Percentiles rank a stretch among this genome's conserved stretches.
phyloP scores from a whole-genome alignment of 2,329 filamentous ascomycete genomes.

The Diplodia scrobiculata region DNA sequence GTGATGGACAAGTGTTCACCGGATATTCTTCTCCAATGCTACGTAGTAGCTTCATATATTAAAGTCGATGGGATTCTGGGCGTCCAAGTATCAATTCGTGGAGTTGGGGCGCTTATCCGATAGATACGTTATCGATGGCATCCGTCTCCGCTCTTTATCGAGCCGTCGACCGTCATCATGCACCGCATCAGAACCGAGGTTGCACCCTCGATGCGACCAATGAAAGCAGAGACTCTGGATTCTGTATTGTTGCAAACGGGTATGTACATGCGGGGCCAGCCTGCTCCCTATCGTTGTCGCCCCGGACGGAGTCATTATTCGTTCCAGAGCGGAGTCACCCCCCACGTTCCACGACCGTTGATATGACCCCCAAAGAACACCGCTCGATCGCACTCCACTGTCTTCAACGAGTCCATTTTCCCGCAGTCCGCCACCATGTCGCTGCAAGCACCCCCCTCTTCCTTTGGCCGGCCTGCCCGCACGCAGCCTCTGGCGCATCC shows the following conservation, averaged over 20 bases:
- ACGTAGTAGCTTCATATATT: too few species aligned
- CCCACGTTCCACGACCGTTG: neutral
- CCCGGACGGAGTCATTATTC: neutral
- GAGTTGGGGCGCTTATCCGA: constrained; percentile 3
- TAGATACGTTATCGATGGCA: neutral
- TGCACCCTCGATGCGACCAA: neutral
- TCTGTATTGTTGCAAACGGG: neutral
- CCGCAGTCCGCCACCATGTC: neutral
- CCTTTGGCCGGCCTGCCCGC: neutral
- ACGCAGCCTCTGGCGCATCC: neutral
- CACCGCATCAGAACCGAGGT: neutral
- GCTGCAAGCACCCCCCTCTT: constrained; percentile 6
- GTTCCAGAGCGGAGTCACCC: neutral
- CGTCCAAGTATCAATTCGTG: neutral
- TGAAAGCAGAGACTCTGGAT: neutral
- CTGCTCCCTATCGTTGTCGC: neutral
- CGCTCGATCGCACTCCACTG: too few species aligned
- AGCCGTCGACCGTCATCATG: neutral
- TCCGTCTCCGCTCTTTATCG: constrained; percentile 1
- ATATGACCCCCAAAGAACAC: too few species aligned
- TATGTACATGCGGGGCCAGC: neutral
- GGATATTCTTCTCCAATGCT: too few species aligned
- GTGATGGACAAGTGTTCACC: too few species aligned
- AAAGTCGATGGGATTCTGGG: too few species aligned
- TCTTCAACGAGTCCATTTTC: neutral